These are phyloP conservation scores for Arthrobotrys megalospora DNA, from an alignment of 2,329 filamentous ascomycete genomes.

Conservation along the genomic window DNA sequence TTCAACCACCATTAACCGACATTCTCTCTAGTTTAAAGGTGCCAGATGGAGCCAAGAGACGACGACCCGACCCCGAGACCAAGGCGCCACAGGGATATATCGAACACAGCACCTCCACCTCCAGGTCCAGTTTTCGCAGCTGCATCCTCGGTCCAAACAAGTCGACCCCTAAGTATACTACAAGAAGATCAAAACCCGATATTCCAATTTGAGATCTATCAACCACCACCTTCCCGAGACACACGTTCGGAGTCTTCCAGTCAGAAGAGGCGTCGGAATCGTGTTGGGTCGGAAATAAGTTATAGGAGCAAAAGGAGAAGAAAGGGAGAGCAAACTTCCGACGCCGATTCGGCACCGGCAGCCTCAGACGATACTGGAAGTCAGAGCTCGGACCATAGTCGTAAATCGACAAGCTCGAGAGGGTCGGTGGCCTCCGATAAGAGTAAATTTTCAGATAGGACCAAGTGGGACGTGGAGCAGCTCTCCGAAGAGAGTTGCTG, in stretches of 20 bases:
- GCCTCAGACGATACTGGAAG: slow-evolving; percentile 11
- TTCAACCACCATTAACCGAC: background rate
- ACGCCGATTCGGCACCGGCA: background rate
- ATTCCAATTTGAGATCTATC: slow-evolving; percentile 6
- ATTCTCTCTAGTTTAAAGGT: background rate
- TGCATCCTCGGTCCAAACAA: background rate
- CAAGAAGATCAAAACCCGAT: background rate
- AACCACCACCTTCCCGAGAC: background rate
- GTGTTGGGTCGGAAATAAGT: background rate
- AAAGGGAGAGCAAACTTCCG: background rate
- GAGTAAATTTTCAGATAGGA: slow-evolving; percentile 29
- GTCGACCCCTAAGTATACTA: background rate
- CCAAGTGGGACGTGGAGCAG: slow-evolving; percentile 27
- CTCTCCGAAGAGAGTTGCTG: slow-evolving; percentile 28
- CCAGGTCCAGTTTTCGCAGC: background rate
- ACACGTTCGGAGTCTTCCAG: slow-evolving; percentile 13
- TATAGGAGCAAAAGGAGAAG: slow-evolving; percentile 4
- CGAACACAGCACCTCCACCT: background rate
- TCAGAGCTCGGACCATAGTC: slow-evolving; percentile 3
- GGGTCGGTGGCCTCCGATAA: slow-evolving; percentile 14
- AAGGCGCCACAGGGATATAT: background rate
- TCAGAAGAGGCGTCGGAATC: slow-evolving; percentile 5
- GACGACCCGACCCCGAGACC: slow-evolving; percentile 17
- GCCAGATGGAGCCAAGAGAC: slow-evolving; percentile 9
- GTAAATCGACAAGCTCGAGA: slow-evolving; percentile 15